Evolutionary conservation across 2,329 filamentous ascomycete species (phyloP).

Genomic region (Colletotrichum orchidophilum): DNA sequence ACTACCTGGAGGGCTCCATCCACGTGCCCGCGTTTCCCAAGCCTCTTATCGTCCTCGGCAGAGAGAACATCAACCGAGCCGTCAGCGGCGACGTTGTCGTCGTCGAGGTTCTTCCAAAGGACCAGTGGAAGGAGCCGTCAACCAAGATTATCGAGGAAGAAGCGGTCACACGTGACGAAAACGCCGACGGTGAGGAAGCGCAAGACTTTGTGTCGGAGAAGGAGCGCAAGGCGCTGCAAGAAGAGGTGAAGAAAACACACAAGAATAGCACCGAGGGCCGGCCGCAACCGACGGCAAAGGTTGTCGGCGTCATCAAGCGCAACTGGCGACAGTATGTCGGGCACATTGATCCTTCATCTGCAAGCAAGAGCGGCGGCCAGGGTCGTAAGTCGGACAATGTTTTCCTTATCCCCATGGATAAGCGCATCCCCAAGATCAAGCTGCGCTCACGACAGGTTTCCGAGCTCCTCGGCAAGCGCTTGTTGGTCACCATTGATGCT

Average conservation of each 20-base stretch:
- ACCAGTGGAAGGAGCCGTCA: constrained; percentile 97
- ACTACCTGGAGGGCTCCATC: constrained; percentile 94
- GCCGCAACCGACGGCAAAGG: constrained; percentile 88
- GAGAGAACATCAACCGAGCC: constrained; percentile 95
- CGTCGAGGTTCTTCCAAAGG: constrained; percentile 89
- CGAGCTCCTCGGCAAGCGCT: constrained; percentile 88
- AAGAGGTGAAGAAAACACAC: constrained; percentile 89
- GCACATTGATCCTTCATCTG: constrained; percentile 88
- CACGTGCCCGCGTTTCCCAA: constrained; percentile 92
- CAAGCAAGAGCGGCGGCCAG: constrained; percentile 76
- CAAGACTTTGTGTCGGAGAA: constrained; percentile 85
- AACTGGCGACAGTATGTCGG: constrained; percentile 99
- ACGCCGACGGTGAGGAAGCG: constrained; percentile 79
- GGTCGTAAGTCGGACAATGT: constrained; percentile 90
- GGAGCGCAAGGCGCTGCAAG: constrained; percentile 86
- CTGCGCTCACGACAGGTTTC: constrained; percentile 90
- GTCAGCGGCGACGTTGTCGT: constrained; percentile 94
- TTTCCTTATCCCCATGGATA: constrained; percentile 98
- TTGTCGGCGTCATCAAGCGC: constrained; percentile 91
- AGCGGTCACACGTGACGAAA: constrained; percentile 89
- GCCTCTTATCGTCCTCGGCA: constrained; percentile 84
- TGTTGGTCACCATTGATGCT: constrained; percentile 91
- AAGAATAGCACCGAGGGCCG: constrained; percentile 78
- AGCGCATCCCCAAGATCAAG: constrained; percentile 94
- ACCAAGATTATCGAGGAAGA: constrained; percentile 97